Percentiles rank a stretch among this genome's conserved stretches.
Conservation (phyloP, 208 protist species). For the Leptomonas pyrrhocoris region DNA sequence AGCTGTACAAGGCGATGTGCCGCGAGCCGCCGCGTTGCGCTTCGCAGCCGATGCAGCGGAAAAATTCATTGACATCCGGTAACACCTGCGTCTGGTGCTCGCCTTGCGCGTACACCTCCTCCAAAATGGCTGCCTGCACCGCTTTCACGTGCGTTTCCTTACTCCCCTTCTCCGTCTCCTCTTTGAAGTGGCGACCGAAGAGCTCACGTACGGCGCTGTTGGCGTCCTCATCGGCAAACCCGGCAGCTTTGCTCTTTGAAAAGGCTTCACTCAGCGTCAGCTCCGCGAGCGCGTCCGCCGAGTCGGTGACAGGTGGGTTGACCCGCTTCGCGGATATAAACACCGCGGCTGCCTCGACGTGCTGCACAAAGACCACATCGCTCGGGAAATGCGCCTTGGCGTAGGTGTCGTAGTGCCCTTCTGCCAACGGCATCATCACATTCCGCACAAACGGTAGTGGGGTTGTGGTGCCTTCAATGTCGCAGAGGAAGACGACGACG, state of each 20-base stretch:
- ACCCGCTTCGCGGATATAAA: conserved; percentile 8
- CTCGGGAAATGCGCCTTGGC: conserved; percentile 46
- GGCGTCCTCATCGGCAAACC: conserved; percentile 14
- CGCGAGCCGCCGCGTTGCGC: conserved; percentile 4
- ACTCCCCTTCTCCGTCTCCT: conserved; percentile 20
- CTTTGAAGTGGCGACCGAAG: conserved; percentile 34
- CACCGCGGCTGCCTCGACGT: conserved; percentile 19
- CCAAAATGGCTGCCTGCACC: conserved; percentile 78
- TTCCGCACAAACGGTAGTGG: conserved; percentile 74
- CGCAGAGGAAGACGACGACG: conserved; percentile 54
- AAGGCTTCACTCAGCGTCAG: conserved; percentile 10
- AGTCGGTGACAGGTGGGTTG: neutral
- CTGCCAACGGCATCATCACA: conserved; percentile 57
- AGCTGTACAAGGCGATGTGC: conserved; percentile 85
- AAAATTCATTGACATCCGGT: conserved; percentile 41
- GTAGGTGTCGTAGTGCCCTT: conserved; percentile 39
- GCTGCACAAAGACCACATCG: conserved; percentile 19
- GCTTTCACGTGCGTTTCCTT: conserved; percentile 57
- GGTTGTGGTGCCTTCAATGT: conserved; percentile 89
- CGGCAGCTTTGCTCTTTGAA: neutral
- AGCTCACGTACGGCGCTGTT: conserved; percentile 25
- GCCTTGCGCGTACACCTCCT: conserved; percentile 18
- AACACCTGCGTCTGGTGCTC: conserved; percentile 37
- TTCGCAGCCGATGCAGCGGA: conserved; percentile 17
- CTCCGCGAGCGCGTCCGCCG: neutral